These are phyloP conservation scores for Radiomyces spectabilis DNA, from an alignment of 192 early-diverging fungal genomes.

Conservation along the genomic window DNA sequence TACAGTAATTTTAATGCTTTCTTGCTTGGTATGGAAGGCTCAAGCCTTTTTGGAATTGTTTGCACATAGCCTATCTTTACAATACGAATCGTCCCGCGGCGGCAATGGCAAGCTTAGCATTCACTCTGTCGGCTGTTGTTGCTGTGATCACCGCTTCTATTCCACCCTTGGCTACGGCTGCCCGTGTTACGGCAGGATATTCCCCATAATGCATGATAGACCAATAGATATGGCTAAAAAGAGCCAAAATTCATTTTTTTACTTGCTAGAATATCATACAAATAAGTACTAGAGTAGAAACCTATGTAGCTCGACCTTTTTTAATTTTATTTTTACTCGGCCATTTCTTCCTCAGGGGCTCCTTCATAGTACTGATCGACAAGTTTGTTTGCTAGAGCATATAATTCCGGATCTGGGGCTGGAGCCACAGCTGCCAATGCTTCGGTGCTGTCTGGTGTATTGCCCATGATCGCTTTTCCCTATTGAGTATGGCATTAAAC, in stretches of 20 bases:
- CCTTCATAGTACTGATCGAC: conserved; percentile 17
- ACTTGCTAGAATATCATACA: too few relatives aligned
- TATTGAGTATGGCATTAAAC: not conserved
- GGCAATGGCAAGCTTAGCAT: not conserved
- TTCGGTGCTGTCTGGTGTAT: conserved; percentile 10
- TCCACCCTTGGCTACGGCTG: not conserved
- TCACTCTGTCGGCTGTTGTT: not conserved
- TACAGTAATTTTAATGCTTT: too few relatives aligned
- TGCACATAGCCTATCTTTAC: not conserved
- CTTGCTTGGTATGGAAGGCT: conserved; percentile 1
- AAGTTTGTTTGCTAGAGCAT: conserved; percentile 14
- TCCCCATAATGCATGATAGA: too few relatives aligned
- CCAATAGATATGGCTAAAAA: too few relatives aligned
- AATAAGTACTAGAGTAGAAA: too few relatives aligned
- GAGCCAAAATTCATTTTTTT: too few relatives aligned
- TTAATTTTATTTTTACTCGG: too few relatives aligned
- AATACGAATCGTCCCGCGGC: not conserved
- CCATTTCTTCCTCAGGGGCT: too few relatives aligned
- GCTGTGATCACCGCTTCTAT: not conserved
- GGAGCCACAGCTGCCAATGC: conserved; percentile 11
- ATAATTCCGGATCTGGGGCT: conserved; percentile 17
- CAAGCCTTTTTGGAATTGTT: too few relatives aligned
- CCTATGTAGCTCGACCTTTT: too few relatives aligned
- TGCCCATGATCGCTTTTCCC: conserved; percentile 7
- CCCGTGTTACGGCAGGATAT: too few relatives aligned